Percentiles rank a stretch among this genome's conserved stretches.
Conservation (phyloP, 2,329 filamentous ascomycete genomes). For the Microcyclosporella mali region DNA sequence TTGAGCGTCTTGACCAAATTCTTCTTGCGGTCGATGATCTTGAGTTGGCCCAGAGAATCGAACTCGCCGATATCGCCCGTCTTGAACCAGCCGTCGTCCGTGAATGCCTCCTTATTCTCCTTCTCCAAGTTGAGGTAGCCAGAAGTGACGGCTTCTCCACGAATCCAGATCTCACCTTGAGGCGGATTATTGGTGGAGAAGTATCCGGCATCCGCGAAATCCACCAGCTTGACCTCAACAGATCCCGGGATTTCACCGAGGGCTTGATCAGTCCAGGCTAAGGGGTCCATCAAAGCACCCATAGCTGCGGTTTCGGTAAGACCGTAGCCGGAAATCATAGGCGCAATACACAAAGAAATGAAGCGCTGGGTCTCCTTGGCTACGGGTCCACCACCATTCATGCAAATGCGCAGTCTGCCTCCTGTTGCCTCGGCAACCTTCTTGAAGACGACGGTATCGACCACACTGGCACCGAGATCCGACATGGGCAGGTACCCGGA, state of each 20-base stretch:
- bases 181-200: constrained; percentile 65
- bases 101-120: constrained; percentile 72
- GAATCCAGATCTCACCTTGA: constrained; percentile 89
- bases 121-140: constrained; percentile 82
- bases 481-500: constrained; percentile 45
- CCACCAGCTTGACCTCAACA: constrained; percentile 85
- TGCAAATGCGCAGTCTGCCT: constrained; percentile 76
- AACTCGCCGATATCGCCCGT: constrained; percentile 94
- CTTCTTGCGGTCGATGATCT: constrained; percentile 94
- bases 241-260: constrained; percentile 72
- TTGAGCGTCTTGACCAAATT: constrained; percentile 94
- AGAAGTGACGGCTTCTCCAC: constrained; percentile 66
- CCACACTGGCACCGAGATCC: constrained; percentile 52
- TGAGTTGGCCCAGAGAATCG: constrained; percentile 69
- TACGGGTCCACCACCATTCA: constrained; percentile 92
- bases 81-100: constrained; percentile 90
- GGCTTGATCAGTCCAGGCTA: constrained; percentile 71
- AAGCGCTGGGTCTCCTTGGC: constrained; percentile 83
- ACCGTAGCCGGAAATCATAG: constrained; percentile 92
- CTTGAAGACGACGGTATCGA: constrained; percentile 83
- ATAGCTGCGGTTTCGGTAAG: constrained; percentile 78
- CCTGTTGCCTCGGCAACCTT: constrained; percentile 88
- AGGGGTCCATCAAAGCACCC: constrained; percentile 73
- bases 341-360: constrained; percentile 83
- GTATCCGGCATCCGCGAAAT: constrained; percentile 85